Percentiles rank a stretch among this genome's conserved stretches.
Evolutionary conservation across 768 basidiomycete genomes (phyloP).

Genomic region (Pulveroboletus ravenelii): DNA sequence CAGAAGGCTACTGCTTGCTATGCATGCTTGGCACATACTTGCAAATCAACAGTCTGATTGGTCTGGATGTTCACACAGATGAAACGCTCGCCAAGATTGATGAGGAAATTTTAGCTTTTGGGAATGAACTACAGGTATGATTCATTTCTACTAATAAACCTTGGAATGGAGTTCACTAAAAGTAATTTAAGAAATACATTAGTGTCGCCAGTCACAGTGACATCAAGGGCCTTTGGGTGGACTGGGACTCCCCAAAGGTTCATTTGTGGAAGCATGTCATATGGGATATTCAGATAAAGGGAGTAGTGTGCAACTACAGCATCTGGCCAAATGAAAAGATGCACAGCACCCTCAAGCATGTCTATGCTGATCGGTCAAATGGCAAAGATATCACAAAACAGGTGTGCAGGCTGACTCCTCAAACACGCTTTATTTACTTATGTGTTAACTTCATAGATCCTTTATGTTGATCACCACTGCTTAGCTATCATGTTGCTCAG

Average conservation of each 20-base stretch:
- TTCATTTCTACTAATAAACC: neutral
- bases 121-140: neutral
- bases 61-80: slow-evolving; percentile 28
- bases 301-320: slow-evolving; percentile 29
- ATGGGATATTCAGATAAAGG: slow-evolving; percentile 31
- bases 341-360: neutral
- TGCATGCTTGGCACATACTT: slow-evolving; percentile 29
- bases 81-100: neutral
- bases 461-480: neutral
- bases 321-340: slow-evolving; percentile 31
- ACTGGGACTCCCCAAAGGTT: slow-evolving; percentile 13
- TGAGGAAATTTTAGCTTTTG: neutral
- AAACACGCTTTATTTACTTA: no score
- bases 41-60: slow-evolving; percentile 27
- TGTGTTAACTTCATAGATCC: no score
- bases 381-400: no score
- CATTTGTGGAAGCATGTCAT: slow-evolving; percentile 34
- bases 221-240: neutral
- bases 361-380: no score
- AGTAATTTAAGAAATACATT: neutral
- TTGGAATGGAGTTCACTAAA: no score
- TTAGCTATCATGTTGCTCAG: neutral
- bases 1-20: slow-evolving; percentile 25
- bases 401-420: no score
- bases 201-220: neutral